Evolutionary conservation across 495 filamentous ascomycete species (phyloP).

Genomic region (Thermochaetoides thermophila): DNA sequence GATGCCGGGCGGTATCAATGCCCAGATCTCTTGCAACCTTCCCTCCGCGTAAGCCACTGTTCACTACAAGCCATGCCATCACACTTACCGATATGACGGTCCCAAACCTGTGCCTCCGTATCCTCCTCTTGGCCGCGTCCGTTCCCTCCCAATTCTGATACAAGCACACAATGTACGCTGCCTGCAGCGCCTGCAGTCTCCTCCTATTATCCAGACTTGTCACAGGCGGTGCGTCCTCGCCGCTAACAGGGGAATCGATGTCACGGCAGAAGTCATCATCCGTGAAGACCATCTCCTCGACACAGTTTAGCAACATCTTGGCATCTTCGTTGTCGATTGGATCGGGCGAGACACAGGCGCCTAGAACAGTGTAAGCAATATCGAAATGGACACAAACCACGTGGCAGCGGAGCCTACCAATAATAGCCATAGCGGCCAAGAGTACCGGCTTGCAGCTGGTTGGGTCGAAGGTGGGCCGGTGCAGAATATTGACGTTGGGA

Average conservation of each 20-base stretch:
- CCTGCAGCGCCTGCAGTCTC: conserved; percentile 18
- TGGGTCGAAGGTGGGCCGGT: conserved; percentile 16
- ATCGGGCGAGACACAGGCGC: conserved; percentile 19
- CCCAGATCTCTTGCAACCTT: conserved; percentile 16
- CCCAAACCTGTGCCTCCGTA: conserved; percentile 17
- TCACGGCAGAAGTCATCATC: conserved; percentile 20
- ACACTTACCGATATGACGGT: conserved; percentile 16
- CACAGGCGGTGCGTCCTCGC: conserved; percentile 3
- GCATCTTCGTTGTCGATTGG: conserved; percentile 15
- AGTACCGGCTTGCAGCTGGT: conserved; percentile 10
- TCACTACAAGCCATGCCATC: not conserved
- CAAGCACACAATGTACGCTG: conserved; percentile 15
- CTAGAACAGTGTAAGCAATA: conserved; percentile 3
- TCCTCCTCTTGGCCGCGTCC: conserved; percentile 14
- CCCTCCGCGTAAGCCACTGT: not conserved
- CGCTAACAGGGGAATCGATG: conserved; percentile 6
- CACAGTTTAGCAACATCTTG: conserved; percentile 17
- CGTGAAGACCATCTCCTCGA: conserved; percentile 20
- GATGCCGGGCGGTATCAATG: conserved; percentile 14
- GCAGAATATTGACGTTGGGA: conserved; percentile 16
- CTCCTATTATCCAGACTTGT: conserved; percentile 1
- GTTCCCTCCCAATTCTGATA: conserved; percentile 19
- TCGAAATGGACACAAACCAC: not conserved
- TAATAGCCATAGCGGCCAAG: conserved; percentile 16
- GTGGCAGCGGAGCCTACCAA: conserved; percentile 7